phyloP scores from a whole-genome alignment of 1,139 yeast species.

The Tardiomyces digboiensis region DNA sequence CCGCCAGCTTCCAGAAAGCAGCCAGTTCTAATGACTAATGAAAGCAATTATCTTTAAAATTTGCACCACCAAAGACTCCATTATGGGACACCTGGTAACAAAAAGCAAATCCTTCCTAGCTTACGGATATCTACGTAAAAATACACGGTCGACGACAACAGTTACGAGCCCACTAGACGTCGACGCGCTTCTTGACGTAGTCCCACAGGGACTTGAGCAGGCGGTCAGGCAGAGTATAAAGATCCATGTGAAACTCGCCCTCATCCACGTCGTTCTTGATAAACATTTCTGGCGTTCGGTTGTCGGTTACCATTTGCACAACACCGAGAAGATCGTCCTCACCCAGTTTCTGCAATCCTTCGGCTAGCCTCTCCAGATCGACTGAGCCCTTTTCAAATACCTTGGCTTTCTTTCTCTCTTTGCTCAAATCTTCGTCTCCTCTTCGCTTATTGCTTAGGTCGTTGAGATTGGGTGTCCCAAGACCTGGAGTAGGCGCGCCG shows the following conservation, averaged over 20 bases:
- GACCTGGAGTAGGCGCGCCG: conserved; percentile 14
- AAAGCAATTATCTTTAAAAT: no score
- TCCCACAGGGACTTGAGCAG: conserved; percentile 92
- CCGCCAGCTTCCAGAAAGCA: no score
- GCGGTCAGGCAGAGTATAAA: conserved; percentile 88
- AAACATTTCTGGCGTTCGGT: conserved; percentile 92
- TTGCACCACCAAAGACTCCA: no score
- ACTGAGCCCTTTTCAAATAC: conserved; percentile 49
- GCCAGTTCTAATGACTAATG: no score
- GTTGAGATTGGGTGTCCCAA: conserved; percentile 14
- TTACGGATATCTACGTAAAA: neutral
- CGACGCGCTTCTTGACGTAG: conserved; percentile 56
- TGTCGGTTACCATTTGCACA: conserved; percentile 97
- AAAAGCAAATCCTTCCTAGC: no score
- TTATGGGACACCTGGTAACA: no score
- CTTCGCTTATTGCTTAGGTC: conserved; percentile 33
- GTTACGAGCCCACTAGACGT: conserved; percentile 10
- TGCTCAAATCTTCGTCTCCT: conserved; percentile 24
- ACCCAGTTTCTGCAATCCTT: conserved; percentile 74
- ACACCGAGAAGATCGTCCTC: conserved; percentile 93
- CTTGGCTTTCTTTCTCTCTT: conserved; percentile 42
- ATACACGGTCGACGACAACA: neutral
- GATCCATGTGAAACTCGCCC: conserved; percentile 96
- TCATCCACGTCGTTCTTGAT: conserved; percentile 93
- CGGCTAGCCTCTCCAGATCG: conserved; percentile 86